These are phyloP conservation scores for Puya raimondii DNA, from an alignment of 176 grass and related monocot species.

Conservation along the genomic window DNA sequence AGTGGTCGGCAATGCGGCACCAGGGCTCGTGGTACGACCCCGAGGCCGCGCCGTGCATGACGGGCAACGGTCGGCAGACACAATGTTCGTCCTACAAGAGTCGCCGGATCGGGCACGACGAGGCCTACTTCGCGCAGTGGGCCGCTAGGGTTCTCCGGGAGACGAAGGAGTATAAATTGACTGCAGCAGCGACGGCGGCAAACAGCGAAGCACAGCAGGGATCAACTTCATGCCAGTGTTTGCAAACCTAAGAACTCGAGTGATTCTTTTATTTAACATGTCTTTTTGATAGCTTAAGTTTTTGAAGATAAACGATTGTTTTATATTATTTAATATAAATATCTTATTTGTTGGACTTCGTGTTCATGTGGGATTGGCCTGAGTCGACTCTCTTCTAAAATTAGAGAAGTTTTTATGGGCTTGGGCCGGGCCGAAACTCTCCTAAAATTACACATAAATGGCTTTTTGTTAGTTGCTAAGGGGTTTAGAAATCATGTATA, in stretches of 20 bases:
- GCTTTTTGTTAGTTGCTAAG: too few species aligned
- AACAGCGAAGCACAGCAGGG: neutral
- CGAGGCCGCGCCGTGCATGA: slow-evolving; percentile 21
- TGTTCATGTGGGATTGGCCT: too few species aligned
- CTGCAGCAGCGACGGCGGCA: neutral
- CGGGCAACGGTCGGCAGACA: neutral
- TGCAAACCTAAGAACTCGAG: neutral
- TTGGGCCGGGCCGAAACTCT: too few species aligned
- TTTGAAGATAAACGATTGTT: too few species aligned
- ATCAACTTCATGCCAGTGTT: slow-evolving; percentile 8
- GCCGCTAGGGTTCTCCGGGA: slow-evolving; percentile 30
- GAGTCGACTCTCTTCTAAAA: too few species aligned
- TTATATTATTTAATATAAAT: too few species aligned
- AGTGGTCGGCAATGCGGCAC: slow-evolving; percentile 38
- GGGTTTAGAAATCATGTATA: too few species aligned
- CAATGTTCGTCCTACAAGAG: slow-evolving; percentile 38
- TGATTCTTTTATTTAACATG: too few species aligned
- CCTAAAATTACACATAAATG: too few species aligned
- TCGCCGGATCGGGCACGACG: slow-evolving; percentile 36
- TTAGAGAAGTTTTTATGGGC: too few species aligned
- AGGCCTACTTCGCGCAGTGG: slow-evolving; percentile 42
- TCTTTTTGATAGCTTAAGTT: too few species aligned
- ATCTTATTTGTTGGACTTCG: too few species aligned
- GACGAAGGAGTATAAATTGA: slow-evolving; percentile 25
- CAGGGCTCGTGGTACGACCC: slow-evolving; percentile 55